Conservation (phyloP, 2,329 filamentous ascomycete species). For the Biscogniauxia marginata region DNA sequence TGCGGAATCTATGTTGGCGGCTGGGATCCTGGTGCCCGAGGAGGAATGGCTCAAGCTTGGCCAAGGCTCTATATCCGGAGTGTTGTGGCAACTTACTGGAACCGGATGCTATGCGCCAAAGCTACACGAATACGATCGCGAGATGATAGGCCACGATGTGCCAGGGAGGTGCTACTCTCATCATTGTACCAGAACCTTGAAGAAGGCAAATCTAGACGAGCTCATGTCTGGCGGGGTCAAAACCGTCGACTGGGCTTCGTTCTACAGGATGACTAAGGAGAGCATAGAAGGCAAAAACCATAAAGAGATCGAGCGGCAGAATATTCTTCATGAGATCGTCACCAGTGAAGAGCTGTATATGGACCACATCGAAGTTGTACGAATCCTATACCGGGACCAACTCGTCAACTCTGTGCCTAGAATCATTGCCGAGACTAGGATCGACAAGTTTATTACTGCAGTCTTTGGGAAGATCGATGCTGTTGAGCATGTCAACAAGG, state of each 20-base stretch:
- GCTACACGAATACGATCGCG: conserved; percentile 63
- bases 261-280: conserved; percentile 80
- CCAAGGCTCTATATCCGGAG: conserved; percentile 75
- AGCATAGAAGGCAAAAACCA: conserved; percentile 68
- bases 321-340: conserved; percentile 92
- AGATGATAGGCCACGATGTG: conserved; percentile 44
- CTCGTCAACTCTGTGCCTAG: conserved; percentile 71
- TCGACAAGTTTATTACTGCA: conserved; percentile 75
- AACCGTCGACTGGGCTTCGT: conserved; percentile 83
- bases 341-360: conserved; percentile 91
- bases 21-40: conserved; percentile 76
- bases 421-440: conserved; percentile 75
- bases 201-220: conserved; percentile 85
- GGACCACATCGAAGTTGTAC: conserved; percentile 81
- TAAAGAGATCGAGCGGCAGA: conserved; percentile 91
- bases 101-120: conserved; percentile 87
- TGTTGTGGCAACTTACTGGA: conserved; percentile 90
- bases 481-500: conserved; percentile 88
- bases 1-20: conserved; percentile 74
- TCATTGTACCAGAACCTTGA: conserved; percentile 89
- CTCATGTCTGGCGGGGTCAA: conserved; percentile 67
- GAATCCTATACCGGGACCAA: conserved; percentile 80
- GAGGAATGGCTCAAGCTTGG: conserved; percentile 99
- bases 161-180: conserved; percentile 85
- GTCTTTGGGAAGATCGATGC: conserved; percentile 91